phyloP scores from a whole-genome alignment of 2,329 filamentous ascomycete genomes.

The Aspergillus neoniger region DNA sequence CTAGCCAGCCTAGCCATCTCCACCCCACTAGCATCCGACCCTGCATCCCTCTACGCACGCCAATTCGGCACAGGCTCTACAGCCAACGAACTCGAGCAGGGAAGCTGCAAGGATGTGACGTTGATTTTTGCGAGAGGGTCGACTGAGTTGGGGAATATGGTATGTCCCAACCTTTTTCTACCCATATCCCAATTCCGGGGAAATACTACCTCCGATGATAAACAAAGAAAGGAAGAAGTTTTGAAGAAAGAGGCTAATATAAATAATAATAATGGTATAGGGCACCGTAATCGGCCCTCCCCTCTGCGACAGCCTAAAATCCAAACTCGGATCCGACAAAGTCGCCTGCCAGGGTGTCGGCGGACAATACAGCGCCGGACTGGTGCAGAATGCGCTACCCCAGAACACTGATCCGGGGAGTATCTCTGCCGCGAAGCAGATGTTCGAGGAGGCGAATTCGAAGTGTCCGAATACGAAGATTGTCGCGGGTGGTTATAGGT shows the following conservation, averaged over 20 bases:
- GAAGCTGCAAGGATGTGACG: slow-evolving; percentile 39
- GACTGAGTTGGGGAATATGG: slow-evolving; percentile 44
- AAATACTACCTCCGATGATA: too few species aligned
- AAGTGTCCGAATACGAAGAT: slow-evolving; percentile 50
- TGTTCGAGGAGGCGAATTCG: slow-evolving; percentile 43
- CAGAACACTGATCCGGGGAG: slow-evolving; percentile 36
- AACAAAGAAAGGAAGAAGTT: too few species aligned
- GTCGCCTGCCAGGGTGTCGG: slow-evolving; percentile 49
- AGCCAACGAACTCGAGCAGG: slow-evolving; percentile 41
- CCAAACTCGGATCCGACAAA: slow-evolving; percentile 22
- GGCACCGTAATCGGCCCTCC: slow-evolving; percentile 33
- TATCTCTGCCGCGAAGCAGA: slow-evolving; percentile 45
- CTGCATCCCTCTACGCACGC: slow-evolving; percentile 11
- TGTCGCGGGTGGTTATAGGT: slow-evolving; percentile 49
- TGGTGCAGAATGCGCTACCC: slow-evolving; percentile 42
- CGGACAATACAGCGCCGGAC: slow-evolving; percentile 42
- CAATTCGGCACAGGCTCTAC: slow-evolving; percentile 16
- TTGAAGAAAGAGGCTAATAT: too few species aligned
- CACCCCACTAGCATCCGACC: slow-evolving; percentile 12
- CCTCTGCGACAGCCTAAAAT: slow-evolving; percentile 31
- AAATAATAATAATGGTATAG: slow-evolving; percentile 16
- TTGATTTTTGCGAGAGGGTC: slow-evolving; percentile 47
- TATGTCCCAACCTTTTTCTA: slow-evolving; percentile 10
- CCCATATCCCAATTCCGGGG: too few species aligned
- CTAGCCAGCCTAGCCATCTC: slow-evolving; percentile 20